Evolutionary conservation across 345 rosid species (phyloP).

Genomic region (Trapa bicornis): DNA sequence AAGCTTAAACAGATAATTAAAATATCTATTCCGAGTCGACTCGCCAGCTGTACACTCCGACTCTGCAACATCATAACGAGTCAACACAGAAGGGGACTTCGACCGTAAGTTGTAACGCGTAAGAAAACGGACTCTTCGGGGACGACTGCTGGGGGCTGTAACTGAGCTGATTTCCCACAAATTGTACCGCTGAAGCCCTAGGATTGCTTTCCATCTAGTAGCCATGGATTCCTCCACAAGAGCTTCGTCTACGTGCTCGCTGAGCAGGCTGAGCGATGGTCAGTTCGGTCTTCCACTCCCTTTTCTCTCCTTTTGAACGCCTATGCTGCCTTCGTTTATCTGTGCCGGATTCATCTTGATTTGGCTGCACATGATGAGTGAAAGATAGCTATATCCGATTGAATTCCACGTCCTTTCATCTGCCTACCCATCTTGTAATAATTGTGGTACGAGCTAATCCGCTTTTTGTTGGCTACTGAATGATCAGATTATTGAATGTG

Average conservation of each 20-base stretch:
- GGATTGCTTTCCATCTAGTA: not conserved
- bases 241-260: constrained; percentile 8
- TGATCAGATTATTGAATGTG: not conserved
- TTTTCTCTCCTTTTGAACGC: not conserved
- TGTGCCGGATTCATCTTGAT: not conserved
- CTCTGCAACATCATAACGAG: too few species aligned
- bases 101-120: too few species aligned
- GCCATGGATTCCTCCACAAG: constrained; percentile 5
- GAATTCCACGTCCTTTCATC: not conserved
- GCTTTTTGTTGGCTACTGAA: not conserved
- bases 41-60: too few species aligned
- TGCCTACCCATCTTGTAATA: not conserved
- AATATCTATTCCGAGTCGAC: too few species aligned
- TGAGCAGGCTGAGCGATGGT: constrained; percentile 8
- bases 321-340: too few species aligned
- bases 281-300: not conserved
- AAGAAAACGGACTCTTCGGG: too few species aligned
- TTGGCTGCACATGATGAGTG: not conserved
- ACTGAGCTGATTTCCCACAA: not conserved
- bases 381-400: not conserved
- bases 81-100: too few species aligned
- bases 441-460: not conserved
- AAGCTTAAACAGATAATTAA: not conserved
- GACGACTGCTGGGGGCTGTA: not conserved
- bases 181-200: not conserved